Conservation (phyloP, 75 land plant species). For the Azolla pinnata region DNA sequence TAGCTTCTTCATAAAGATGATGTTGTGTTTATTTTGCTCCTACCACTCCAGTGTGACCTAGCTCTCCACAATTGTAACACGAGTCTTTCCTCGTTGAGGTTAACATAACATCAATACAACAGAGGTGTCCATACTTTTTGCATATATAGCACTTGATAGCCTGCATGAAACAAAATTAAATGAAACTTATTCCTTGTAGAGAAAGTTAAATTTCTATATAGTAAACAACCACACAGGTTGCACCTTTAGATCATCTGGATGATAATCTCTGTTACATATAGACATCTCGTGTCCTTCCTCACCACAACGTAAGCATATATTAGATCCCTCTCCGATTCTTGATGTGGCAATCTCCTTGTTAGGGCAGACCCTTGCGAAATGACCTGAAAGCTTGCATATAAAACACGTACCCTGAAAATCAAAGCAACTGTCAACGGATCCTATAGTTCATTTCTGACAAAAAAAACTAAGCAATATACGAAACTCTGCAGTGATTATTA, state of each 20-base stretch:
- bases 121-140: slow-evolving; percentile 66
- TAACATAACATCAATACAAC: slow-evolving; percentile 47
- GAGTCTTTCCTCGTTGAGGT: slow-evolving; percentile 34
- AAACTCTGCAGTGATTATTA: no score
- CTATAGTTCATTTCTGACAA: no score
- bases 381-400: slow-evolving; percentile 55
- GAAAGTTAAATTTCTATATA: neutral
- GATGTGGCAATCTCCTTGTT: slow-evolving; percentile 18
- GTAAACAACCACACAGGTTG: no score
- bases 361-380: slow-evolving; percentile 52
- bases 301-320: slow-evolving; percentile 53
- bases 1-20: neutral
- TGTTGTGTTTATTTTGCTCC: neutral
- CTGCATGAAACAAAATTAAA: slow-evolving; percentile 23
- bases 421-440: no score
- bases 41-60: slow-evolving; percentile 76
- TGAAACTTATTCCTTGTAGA: neutral
- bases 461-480: no score
- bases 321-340: slow-evolving; percentile 3
- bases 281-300: slow-evolving; percentile 61
- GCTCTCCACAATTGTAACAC: slow-evolving; percentile 77
- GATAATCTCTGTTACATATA: slow-evolving; percentile 38
- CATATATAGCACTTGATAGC: slow-evolving; percentile 75
- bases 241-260: slow-evolving; percentile 57
- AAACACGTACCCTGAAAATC: slow-evolving; percentile 30